Evolutionary conservation across 208 protist species (phyloP).

Genomic region (Trypanosoma melophagium): DNA sequence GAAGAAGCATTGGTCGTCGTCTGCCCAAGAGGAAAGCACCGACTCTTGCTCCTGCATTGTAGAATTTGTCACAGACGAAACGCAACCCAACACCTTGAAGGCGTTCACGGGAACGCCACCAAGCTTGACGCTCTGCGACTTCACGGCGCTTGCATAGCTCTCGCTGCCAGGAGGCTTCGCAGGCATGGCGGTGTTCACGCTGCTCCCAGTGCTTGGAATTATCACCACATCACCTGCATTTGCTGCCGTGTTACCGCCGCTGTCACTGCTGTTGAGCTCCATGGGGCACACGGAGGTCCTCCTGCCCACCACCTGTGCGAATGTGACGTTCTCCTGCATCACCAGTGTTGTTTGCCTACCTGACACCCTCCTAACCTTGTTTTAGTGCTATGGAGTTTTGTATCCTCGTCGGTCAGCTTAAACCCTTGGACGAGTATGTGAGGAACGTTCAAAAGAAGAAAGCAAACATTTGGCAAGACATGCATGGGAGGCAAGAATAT

Average conservation of each 20-base stretch:
- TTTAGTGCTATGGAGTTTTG: too few species aligned
- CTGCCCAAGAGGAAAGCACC: slow-evolving; percentile 43
- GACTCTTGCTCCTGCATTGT: slow-evolving; percentile 38
- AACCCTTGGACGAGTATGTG: too few species aligned
- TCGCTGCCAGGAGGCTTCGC: neutral
- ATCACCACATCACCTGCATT: neutral
- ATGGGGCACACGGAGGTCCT: neutral
- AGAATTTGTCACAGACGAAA: slow-evolving; percentile 36
- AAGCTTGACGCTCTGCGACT: slow-evolving; percentile 31
- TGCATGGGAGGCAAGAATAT: neutral
- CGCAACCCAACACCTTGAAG: slow-evolving; percentile 8
- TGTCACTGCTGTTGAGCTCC: neutral
- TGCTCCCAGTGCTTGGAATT: neutral
- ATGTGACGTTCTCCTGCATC: slow-evolving; percentile 14
- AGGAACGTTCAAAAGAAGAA: slow-evolving; percentile 7
- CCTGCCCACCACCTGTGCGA: slow-evolving; percentile 13
- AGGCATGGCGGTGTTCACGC: neutral
- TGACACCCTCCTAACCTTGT: too few species aligned
- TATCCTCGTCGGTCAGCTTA: too few species aligned
- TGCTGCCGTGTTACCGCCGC: neutral
- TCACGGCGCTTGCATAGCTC: slow-evolving; percentile 35
- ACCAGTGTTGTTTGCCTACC: neutral
- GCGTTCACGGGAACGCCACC: slow-evolving; percentile 31
- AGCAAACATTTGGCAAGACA: slow-evolving; percentile 5
- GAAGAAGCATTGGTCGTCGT: slow-evolving; percentile 55